Percentiles rank a stretch among this genome's conserved stretches.
Evolutionary conservation across 78 protist species (phyloP).

Genomic region (Salpingoeca rosetta): DNA sequence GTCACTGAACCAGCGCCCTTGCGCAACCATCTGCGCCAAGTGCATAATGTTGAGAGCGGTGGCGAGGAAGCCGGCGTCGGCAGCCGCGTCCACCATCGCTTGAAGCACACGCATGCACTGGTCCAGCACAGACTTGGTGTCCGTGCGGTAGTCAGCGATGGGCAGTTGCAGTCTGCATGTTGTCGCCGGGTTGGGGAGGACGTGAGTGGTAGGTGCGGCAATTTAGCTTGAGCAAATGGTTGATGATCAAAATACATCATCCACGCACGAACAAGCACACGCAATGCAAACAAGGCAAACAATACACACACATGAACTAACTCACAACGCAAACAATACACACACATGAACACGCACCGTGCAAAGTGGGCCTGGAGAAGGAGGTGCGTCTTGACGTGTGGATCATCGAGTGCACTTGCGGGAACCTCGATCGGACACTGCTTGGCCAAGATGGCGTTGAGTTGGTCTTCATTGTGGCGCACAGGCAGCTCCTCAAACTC

Average conservation of each 20-base stretch:
- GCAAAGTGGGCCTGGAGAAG: constrained; percentile 87
- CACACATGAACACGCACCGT: not conserved
- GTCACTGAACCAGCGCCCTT: constrained; percentile 33
- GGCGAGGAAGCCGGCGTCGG: constrained; percentile 56
- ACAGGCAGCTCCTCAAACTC: constrained; percentile 89
- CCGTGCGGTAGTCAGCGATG: constrained; percentile 88
- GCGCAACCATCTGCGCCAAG: constrained; percentile 67
- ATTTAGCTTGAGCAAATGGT: no score
- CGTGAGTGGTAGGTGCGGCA: no score
- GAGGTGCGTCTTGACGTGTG: constrained; percentile 77
- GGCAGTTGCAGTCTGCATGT: constrained; percentile 55
- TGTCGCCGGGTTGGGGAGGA: no score
- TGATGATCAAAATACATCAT: no score
- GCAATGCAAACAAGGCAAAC: no score
- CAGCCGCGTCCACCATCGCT: constrained; percentile 75
- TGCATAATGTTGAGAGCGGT: constrained; percentile 43
- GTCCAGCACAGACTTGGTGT: constrained; percentile 87
- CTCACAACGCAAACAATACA: not conserved
- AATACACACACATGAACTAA: not conserved
- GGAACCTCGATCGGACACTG: constrained; percentile 43
- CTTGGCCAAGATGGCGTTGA: constrained; percentile 65
- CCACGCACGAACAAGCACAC: no score
- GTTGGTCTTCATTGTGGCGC: constrained; percentile 95
- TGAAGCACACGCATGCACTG: constrained; percentile 83
- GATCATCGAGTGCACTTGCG: not conserved